Conservation (phyloP, 306 rosid species). For the Psophocarpus tetragonolobus region DNA sequence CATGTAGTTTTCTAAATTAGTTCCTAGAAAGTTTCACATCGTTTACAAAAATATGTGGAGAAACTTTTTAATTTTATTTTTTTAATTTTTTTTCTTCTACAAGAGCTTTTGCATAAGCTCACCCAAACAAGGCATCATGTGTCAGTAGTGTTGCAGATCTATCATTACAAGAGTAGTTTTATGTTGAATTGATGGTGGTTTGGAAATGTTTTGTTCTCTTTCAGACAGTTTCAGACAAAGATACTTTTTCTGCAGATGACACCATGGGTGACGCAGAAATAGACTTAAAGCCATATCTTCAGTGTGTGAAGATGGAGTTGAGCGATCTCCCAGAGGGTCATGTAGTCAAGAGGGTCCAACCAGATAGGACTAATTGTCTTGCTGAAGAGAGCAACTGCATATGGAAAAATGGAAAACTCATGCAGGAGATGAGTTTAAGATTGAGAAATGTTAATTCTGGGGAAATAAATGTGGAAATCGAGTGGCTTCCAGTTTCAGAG, state of each 20-base stretch:
- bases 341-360: conserved; percentile 57
- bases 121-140: too few relatives aligned
- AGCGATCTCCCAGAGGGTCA: conserved; percentile 55
- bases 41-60: too few relatives aligned
- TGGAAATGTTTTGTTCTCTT: conserved; percentile 1
- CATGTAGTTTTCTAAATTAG: too few relatives aligned
- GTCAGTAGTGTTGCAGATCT: not conserved
- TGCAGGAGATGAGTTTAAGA: conserved; percentile 70
- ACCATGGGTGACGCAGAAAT: conserved; percentile 73
- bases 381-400: conserved; percentile 63
- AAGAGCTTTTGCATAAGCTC: too few relatives aligned
- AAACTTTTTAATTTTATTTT: too few relatives aligned
- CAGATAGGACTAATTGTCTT: conserved; percentile 53
- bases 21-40: too few relatives aligned
- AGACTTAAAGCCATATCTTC: conserved; percentile 71
- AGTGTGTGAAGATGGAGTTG: conserved; percentile 59
- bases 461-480: conserved; percentile 60
- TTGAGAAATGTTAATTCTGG: conserved; percentile 73
- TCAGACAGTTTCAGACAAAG: conserved; percentile 71
- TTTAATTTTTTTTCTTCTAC: too few relatives aligned
- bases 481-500: conserved; percentile 57
- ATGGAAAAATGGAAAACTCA: conserved; percentile 60
- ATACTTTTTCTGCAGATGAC: conserved; percentile 68
- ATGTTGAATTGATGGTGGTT: conserved; percentile 20
- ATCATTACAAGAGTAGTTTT: not conserved